Evolutionary conservation across 106 monocot species (phyloP).

Genomic region (Acorus calamus): DNA sequence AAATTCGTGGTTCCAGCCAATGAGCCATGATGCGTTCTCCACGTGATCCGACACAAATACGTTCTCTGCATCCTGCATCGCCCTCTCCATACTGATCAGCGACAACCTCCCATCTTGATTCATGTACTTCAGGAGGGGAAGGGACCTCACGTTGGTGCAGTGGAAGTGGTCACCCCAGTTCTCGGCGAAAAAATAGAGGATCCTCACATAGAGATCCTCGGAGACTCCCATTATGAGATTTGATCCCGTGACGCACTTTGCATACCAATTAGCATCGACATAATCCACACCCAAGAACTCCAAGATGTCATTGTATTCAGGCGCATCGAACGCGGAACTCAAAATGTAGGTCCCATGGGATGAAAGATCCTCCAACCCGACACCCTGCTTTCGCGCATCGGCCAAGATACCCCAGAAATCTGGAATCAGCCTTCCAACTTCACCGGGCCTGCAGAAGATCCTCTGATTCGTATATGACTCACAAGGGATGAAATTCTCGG

Average conservation of each 20-base stretch:
- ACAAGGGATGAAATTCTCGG: not conserved
- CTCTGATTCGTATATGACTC: slow-evolving; percentile 3
- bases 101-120: not conserved
- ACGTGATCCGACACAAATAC: not conserved
- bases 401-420: slow-evolving; percentile 4
- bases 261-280: slow-evolving; percentile 8
- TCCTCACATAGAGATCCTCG: slow-evolving; percentile 1
- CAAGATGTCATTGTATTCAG: not conserved
- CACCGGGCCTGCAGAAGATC: slow-evolving; percentile 3
- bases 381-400: slow-evolving; percentile 2
- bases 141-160: not conserved
- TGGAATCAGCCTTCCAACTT: not conserved
- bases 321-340: not conserved
- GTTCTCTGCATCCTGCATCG: not conserved
- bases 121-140: not conserved
- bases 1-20: slow-evolving; percentile 7
- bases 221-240: not conserved
- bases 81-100: not conserved
- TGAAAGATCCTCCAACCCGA: slow-evolving; percentile 3
- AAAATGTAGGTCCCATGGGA: slow-evolving; percentile 7
- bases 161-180: not conserved
- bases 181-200: not conserved
- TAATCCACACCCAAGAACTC: slow-evolving; percentile 3
- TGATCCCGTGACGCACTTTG: slow-evolving; percentile 4
- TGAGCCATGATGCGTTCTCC: not conserved